Evolutionary conservation across 768 basidiomycete genomes (phyloP).

Genomic region (Podaxis carcinomalis): DNA sequence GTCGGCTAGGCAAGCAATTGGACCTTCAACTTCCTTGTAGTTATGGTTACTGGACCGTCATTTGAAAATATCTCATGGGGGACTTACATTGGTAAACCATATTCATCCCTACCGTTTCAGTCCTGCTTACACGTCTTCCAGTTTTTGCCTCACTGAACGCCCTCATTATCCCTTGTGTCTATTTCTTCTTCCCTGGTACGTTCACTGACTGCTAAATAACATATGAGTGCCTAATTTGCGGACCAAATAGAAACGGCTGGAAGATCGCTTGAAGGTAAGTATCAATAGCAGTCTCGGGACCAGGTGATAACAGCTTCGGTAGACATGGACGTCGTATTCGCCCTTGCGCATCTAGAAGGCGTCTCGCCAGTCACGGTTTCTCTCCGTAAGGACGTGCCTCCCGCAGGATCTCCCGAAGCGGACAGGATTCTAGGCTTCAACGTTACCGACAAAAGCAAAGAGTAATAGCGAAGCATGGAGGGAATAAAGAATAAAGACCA

Average conservation of each 20-base stretch:
- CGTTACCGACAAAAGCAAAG: conserved; percentile 12
- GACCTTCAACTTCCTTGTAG: conserved; percentile 58
- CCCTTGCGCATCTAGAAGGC: conserved; percentile 38
- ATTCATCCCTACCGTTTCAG: neutral
- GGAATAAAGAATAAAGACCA: neutral
- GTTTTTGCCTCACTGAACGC: conserved; percentile 57
- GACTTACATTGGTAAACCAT: conserved; percentile 48
- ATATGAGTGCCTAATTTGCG: neutral
- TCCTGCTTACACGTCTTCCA: conserved; percentile 5
- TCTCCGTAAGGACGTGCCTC: conserved; percentile 38
- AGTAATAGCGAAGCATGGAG: conserved; percentile 27
- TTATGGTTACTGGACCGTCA: conserved; percentile 59
- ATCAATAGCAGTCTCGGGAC: neutral
- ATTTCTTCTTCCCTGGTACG: conserved; percentile 49
- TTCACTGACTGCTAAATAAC: neutral
- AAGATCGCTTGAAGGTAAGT: conserved; percentile 47
- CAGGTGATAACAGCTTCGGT: neutral
- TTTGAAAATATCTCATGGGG: conserved; percentile 56
- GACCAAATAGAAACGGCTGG: conserved; percentile 45
- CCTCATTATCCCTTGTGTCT: conserved; percentile 51
- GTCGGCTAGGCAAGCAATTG: conserved; percentile 36
- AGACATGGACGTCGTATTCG: conserved; percentile 47
- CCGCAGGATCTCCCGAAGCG: conserved; percentile 41
- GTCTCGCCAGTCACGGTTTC: conserved; percentile 41
- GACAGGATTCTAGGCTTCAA: conserved; percentile 35